phyloP scores from a whole-genome alignment of 208 protist species.

The Leishmania mexicana region DNA sequence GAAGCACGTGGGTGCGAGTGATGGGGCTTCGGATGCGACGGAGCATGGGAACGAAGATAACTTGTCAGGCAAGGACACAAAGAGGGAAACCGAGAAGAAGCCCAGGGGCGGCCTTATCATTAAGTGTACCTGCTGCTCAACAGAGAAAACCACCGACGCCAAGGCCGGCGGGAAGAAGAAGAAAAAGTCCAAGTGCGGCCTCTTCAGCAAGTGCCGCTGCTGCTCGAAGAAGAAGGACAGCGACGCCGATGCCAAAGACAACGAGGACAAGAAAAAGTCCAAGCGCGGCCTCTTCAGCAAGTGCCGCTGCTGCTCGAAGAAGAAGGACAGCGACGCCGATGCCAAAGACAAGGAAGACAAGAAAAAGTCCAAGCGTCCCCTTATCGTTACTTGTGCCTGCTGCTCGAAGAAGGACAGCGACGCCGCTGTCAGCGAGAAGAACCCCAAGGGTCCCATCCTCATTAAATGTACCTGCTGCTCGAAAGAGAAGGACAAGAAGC shows the following conservation, averaged over 20 bases:
- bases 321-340: background rate
- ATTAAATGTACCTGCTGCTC: background rate
- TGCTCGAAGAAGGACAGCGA: background rate
- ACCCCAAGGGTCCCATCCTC: background rate
- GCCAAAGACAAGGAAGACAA: background rate
- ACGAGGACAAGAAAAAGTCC: slow-evolving; percentile 4
- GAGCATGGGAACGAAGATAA: background rate
- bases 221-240: background rate
- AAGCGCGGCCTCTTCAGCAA: background rate
- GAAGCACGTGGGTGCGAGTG: background rate
- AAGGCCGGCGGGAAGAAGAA: slow-evolving; percentile 8
- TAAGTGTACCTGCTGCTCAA: background rate
- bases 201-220: background rate
- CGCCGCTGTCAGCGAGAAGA: background rate
- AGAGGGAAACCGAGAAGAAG: background rate
- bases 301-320: background rate
- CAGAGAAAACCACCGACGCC: slow-evolving; percentile 1
- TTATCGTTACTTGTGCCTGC: background rate
- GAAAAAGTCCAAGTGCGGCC: background rate
- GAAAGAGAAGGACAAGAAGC: slow-evolving; percentile 9
- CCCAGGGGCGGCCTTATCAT: background rate
- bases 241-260: background rate
- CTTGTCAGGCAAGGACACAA: background rate
- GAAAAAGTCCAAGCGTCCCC: slow-evolving; percentile 1
- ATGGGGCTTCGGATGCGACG: background rate